A percentile compares a stretch with the other conserved stretches of the same genome.
Conservation (phyloP, 129 eudicot species). For the Centaurea solstitialis region DNA sequence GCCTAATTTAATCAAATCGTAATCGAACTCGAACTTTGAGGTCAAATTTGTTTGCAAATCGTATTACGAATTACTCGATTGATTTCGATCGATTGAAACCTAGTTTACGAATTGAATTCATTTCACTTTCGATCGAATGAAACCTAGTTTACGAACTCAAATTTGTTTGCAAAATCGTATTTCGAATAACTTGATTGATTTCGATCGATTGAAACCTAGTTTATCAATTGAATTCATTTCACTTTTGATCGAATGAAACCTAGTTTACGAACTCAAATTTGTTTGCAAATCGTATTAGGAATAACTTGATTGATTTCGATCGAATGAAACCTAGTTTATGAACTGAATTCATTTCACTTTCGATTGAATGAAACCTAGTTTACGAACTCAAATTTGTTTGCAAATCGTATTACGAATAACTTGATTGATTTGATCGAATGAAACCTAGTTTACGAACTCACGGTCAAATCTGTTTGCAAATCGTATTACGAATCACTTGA, state of each 20-base stretch:
- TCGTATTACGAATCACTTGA: not conserved
- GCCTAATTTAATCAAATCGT: not conserved
- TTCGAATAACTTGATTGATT: not conserved
- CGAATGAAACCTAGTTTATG: constrained; percentile 9
- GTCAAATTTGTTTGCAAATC: not conserved
- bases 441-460: constrained; percentile 5
- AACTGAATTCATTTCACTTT: not conserved
- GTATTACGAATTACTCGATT: not conserved
- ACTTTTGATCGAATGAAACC: too few species aligned
- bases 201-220: constrained; percentile 5
- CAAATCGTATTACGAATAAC: not conserved
- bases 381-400: not conserved
- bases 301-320: not conserved
- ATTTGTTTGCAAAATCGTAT: not conserved
- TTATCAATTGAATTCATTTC: not conserved
- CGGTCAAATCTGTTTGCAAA: too few species aligned
- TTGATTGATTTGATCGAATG: not conserved
- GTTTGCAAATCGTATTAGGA: not conserved
- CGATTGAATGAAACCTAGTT: too few species aligned
- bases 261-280: too few species aligned
- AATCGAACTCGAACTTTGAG: not conserved
- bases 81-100: not conserved
- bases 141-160: constrained; percentile 5
- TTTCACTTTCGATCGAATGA: not conserved
- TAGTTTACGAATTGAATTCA: not conserved